These are phyloP conservation scores for Cynara cardunculus DNA, from an alignment of 129 eudicot species.

Conservation along the genomic window DNA sequence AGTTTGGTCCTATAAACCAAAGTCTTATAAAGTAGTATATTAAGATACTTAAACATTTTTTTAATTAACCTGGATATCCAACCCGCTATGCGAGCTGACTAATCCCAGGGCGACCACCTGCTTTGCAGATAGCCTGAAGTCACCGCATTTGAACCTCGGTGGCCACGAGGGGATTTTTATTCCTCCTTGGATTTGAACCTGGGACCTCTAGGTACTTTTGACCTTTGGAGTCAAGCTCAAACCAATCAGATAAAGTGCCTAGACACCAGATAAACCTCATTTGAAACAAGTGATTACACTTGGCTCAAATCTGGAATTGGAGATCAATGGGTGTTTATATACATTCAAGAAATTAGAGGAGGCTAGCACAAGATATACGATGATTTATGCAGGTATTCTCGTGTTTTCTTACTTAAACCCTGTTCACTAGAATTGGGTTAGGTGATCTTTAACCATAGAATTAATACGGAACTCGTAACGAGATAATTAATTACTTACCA, in stretches of 20 bases:
- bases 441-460: background rate
- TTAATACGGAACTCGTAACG: background rate
- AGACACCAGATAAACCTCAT: background rate
- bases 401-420: background rate
- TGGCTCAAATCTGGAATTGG: background rate
- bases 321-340: background rate
- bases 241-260: no score
- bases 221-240: no score
- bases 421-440: background rate
- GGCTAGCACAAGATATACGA: background rate
- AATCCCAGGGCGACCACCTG: no score
- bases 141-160: no score
- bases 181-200: no score
- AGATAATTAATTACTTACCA: constrained; percentile 40
- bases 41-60: background rate
- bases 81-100: no score
- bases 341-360: background rate
- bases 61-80: no score
- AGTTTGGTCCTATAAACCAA: background rate
- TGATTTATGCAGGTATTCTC: background rate
- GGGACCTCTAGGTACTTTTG: no score
- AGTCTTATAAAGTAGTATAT: background rate
- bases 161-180: no score
- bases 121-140: no score
- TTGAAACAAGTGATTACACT: background rate